Evolutionary conservation across 2,329 filamentous ascomycete genomes (phyloP).

Genomic region (Calycina herbarum): DNA sequence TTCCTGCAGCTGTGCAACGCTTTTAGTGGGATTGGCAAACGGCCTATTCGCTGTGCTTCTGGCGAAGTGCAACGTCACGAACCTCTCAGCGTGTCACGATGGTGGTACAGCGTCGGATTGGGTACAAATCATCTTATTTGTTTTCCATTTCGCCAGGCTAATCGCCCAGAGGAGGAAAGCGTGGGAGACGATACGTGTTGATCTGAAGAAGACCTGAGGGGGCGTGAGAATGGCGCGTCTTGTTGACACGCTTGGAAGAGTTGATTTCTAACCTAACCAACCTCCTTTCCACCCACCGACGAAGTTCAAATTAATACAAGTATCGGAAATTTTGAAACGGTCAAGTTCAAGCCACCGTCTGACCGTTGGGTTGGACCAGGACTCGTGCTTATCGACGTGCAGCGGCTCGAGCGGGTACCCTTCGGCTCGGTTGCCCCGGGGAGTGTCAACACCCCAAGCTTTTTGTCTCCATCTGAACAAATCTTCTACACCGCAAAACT

Average conservation of each 20-base stretch:
- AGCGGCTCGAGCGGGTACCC: background rate
- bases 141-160: background rate
- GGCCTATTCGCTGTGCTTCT: background rate
- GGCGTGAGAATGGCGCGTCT: background rate
- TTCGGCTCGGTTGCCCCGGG: background rate
- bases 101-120: constrained; percentile 6
- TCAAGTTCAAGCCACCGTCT: background rate
- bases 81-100: background rate
- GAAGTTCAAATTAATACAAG: background rate
- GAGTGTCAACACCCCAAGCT: background rate
- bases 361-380: background rate
- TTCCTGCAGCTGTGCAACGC: background rate
- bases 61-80: constrained; percentile 4
- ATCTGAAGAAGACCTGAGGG: background rate
- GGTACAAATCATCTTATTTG: constrained; percentile 4
- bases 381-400: constrained; percentile 8
- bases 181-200: background rate
- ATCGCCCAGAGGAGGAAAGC: constrained; percentile 4
- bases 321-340: background rate
- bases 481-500: background rate
- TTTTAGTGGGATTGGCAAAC: background rate
- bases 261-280: background rate
- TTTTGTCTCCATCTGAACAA: constrained; percentile 1
- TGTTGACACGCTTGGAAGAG: background rate
- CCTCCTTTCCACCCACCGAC: background rate